These are phyloP conservation scores for Hypholoma fasciculare DNA, from an alignment of 768 basidiomycete species.

Conservation along the genomic window DNA sequence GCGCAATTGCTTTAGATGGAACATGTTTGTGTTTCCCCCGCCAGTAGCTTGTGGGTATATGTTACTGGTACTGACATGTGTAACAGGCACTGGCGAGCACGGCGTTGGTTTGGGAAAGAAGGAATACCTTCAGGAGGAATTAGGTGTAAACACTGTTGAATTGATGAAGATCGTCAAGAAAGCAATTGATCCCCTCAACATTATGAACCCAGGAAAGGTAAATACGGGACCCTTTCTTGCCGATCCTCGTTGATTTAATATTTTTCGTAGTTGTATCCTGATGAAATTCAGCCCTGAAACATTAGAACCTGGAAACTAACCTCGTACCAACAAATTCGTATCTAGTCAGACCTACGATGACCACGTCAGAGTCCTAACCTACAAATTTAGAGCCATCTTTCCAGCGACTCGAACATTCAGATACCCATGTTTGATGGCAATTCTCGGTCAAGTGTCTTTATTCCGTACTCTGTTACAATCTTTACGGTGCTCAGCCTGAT, in stretches of 20 bases:
- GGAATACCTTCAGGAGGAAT: slow-evolving; percentile 79
- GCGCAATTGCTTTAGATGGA: slow-evolving; percentile 74
- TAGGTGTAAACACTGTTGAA: slow-evolving; percentile 79
- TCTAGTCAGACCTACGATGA: too few species aligned
- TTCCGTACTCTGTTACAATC: too few species aligned
- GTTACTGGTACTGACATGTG: neutral
- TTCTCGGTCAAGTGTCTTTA: too few species aligned
- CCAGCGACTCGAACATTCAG: too few species aligned
- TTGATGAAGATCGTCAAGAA: slow-evolving; percentile 87
- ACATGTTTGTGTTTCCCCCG: slow-evolving; percentile 54
- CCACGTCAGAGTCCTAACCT: too few species aligned
- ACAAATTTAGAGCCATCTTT: too few species aligned
- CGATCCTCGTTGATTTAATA: too few species aligned
- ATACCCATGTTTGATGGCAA: too few species aligned
- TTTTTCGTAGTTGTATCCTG: slow-evolving; percentile 32
- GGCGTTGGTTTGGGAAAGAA: slow-evolving; percentile 88
- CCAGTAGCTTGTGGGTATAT: neutral
- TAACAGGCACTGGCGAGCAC: slow-evolving; percentile 79
- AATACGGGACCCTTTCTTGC: neutral
- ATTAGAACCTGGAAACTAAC: neutral
- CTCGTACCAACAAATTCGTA: too few species aligned
- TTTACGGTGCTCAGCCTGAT: too few species aligned
- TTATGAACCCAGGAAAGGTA: slow-evolving; percentile 88
- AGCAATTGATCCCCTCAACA: slow-evolving; percentile 74
- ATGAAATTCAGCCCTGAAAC: slow-evolving; percentile 7